A percentile compares a stretch with the other conserved stretches of the same genome.
Evolutionary conservation across 805 yeast species (phyloP).

Genomic region (Alloascoidea africana): DNA sequence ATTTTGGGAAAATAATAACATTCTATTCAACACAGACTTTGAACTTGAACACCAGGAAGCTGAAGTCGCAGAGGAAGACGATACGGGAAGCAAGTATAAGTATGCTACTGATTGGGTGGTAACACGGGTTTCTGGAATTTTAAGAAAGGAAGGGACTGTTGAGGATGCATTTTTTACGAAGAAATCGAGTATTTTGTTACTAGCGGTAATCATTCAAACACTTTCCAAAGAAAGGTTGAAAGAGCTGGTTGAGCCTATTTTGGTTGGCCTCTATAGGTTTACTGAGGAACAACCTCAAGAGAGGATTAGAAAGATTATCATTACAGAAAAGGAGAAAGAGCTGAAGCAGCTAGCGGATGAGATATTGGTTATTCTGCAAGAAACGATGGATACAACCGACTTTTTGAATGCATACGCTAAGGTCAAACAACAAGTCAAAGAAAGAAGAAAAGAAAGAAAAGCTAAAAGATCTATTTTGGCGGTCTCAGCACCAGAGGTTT

Average conservation of each 20-base stretch:
- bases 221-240: constrained; percentile 25
- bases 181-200: constrained; percentile 50
- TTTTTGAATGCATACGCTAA: constrained; percentile 45
- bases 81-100: constrained; percentile 10
- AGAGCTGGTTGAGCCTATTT: constrained; percentile 29
- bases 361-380: constrained; percentile 51
- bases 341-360: constrained; percentile 40
- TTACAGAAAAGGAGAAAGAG: constrained; percentile 32
- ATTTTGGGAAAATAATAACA: constrained; percentile 39
- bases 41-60: constrained; percentile 15
- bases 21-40: constrained; percentile 18
- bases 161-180: constrained; percentile 43
- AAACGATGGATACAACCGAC: constrained; percentile 54
- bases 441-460: constrained; percentile 61
- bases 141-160: constrained; percentile 51
- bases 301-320: constrained; percentile 10
- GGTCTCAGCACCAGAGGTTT: constrained; percentile 62
- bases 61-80: constrained; percentile 12
- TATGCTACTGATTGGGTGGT: constrained; percentile 46
- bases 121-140: constrained; percentile 40
- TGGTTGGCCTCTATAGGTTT: constrained; percentile 37
- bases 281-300: constrained; percentile 11
- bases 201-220: constrained; percentile 48
- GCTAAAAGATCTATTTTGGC: constrained; percentile 64
- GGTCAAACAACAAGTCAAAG: constrained; percentile 44